Conservation (phyloP, 2,329 filamentous ascomycete species). For the Cladophialophora immunda region DNA sequence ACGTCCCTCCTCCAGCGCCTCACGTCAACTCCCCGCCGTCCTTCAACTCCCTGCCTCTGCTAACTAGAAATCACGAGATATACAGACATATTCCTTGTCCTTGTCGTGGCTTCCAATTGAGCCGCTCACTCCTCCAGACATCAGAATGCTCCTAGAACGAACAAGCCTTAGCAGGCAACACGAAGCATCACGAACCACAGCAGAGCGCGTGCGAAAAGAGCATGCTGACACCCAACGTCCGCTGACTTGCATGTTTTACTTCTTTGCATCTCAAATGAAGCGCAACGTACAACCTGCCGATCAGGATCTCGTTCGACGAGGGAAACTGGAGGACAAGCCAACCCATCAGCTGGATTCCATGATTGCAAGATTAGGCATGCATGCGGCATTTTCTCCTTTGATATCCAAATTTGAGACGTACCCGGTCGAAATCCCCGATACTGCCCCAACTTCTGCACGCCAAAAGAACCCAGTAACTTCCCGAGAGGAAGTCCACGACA, state of each 20-base stretch:
- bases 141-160: slow-evolving; percentile 25
- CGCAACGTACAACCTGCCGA: slow-evolving; percentile 39
- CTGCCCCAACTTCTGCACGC: slow-evolving; percentile 17
- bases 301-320: slow-evolving; percentile 29
- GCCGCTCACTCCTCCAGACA: neutral
- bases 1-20: neutral
- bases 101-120: neutral
- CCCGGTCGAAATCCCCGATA: slow-evolving; percentile 41
- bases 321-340: slow-evolving; percentile 22
- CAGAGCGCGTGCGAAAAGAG: slow-evolving; percentile 2
- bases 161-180: slow-evolving; percentile 21
- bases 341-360: slow-evolving; percentile 42
- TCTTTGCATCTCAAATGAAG: slow-evolving; percentile 44
- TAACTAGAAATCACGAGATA: neutral
- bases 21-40: neutral
- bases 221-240: slow-evolving; percentile 28
- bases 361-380: slow-evolving; percentile 40
- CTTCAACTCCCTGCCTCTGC: neutral
- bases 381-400: slow-evolving; percentile 41
- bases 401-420: slow-evolving; percentile 43
- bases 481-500: slow-evolving; percentile 42
- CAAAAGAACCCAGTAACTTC: slow-evolving; percentile 28
- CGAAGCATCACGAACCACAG: slow-evolving; percentile 12
- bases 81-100: neutral
- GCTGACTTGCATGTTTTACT: slow-evolving; percentile 43